Percentiles rank a stretch among this genome's conserved stretches.
Conservation (phyloP, 2,329 filamentous ascomycete species). For the Plenodomus tracheiphilus region DNA sequence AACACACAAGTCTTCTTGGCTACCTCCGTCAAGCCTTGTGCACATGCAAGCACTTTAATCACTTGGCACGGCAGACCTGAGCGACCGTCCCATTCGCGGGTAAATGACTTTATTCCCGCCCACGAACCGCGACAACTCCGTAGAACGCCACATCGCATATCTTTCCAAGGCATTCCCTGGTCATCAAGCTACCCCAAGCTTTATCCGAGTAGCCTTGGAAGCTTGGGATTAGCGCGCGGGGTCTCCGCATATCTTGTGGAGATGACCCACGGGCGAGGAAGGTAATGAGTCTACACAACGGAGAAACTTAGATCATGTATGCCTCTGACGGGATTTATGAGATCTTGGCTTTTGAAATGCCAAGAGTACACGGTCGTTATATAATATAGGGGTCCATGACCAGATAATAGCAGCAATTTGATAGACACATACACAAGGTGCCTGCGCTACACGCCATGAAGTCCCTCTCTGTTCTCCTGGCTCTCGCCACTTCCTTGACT, state of each 20-base stretch:
- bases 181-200: conserved; percentile 21
- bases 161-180: too few relatives aligned
- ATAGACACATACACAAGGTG: too few relatives aligned
- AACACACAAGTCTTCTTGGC: too few relatives aligned
- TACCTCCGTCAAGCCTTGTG: not conserved
- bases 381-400: too few relatives aligned
- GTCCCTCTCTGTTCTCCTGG: conserved; percentile 16
- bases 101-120: not conserved
- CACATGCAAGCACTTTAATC: too few relatives aligned
- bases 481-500: conserved; percentile 16
- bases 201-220: conserved; percentile 15
- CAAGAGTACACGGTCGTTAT: not conserved
- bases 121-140: not conserved
- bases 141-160: not conserved
- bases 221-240: conserved; percentile 21
- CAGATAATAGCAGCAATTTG: too few relatives aligned
- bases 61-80: too few relatives aligned
- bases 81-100: not conserved
- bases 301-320: conserved; percentile 12
- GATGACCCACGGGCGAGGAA: conserved; percentile 10
- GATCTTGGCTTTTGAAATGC: not conserved
- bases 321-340: too few relatives aligned
- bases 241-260: conserved; percentile 19
- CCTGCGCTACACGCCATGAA: conserved; percentile 17
- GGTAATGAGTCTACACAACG: conserved; percentile 4